A percentile compares a stretch with the other conserved stretches of the same genome.
These are phyloP conservation scores for Pseudocercospora crystallina DNA, from an alignment of 2,329 filamentous ascomycete species.

Conservation along the genomic window DNA sequence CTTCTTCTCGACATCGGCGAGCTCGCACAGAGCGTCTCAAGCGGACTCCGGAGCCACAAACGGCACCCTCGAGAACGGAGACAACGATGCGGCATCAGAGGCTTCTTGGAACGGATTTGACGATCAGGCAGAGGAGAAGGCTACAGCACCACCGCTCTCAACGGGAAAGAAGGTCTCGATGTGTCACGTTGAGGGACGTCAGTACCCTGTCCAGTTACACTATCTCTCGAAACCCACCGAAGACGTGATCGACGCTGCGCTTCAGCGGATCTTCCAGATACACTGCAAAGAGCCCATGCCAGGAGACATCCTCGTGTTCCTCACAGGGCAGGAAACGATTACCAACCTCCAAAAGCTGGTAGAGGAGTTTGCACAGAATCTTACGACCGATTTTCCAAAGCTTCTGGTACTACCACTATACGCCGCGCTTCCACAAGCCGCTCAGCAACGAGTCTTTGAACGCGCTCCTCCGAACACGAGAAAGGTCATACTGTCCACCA, in stretches of 20 bases:
- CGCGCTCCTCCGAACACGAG: slow-evolving; percentile 72
- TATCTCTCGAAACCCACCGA: slow-evolving; percentile 73
- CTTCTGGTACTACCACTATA: slow-evolving; percentile 76
- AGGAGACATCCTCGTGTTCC: slow-evolving; percentile 87
- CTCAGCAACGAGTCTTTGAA: slow-evolving; percentile 82
- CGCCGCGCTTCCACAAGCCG: slow-evolving; percentile 81
- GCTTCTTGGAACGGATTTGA: slow-evolving; percentile 24
- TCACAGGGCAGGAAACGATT: slow-evolving; percentile 91
- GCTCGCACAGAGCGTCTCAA: too few relatives aligned
- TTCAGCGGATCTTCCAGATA: slow-evolving; percentile 81
- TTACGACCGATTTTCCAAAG: slow-evolving; percentile 53
- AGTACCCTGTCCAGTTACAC: slow-evolving; percentile 77
- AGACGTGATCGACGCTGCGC: slow-evolving; percentile 77
- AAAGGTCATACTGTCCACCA: slow-evolving; percentile 89
- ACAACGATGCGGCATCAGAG: slow-evolving; percentile 7
- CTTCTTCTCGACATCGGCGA: slow-evolving; percentile 61
- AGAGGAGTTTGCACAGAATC: slow-evolving; percentile 71
- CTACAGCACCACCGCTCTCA: not conserved
- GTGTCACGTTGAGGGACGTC: slow-evolving; percentile 78
- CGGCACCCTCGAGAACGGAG: not conserved
- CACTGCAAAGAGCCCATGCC: slow-evolving; percentile 82
- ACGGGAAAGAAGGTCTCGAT: slow-evolving; percentile 7
- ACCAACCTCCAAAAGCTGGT: slow-evolving; percentile 77
- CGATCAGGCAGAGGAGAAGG: slow-evolving; percentile 17
- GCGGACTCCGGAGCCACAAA: not conserved